Base-by-base conservation (phyloP, 345 rosid genomes). In the Ailanthus altissimus region DNA sequence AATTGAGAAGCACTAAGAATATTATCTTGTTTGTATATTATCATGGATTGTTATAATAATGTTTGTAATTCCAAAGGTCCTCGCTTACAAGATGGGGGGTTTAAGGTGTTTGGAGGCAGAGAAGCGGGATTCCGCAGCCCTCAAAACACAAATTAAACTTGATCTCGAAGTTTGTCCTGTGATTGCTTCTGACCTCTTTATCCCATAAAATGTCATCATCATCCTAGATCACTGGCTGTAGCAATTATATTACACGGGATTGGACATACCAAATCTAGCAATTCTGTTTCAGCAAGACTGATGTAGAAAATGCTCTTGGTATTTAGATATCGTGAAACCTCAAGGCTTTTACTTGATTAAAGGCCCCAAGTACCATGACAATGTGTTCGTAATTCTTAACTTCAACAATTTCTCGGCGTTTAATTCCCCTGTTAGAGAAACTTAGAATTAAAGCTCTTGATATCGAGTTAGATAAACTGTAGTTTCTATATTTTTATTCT, bases 1-100 rank as follows among this genome's bases (percentile, higher is more conserved):
- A 63, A 69, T 66, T 42, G 79, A 83, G 72, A 77, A 78, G 81
- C 75, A 74, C 59, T 45, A 50, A 53, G 61, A 76, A 61, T 67
- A 10, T 75, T 32, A 16, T 74, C 67, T 72, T 81, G 77, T 51
- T 61, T 85, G 86, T 87, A 87, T 75, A 78, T 78, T 71, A 59
- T 75, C 53, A 23, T 66, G 64, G 40, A 77, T 57, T 73, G 50
- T 12, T 74, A 72, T 26, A 70, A 56, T 80, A 49, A 63, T 69
- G 54, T 53, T 81, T 66, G 40, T 45, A 57, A n/a, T 42, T 56
- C 25, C 46, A 7, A 50, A 53, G 51, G 6, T 45, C 23, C 43
- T 16, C 26, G 46, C 46, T 40, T 77, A 23, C 8, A 49, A 13
- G 40, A 43, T 36, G 23, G 23, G 14, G 43, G 73, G 23, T 50